phyloP scores from a whole-genome alignment of 176 grass and related monocot species.

The Aegilops longissima region DNA sequence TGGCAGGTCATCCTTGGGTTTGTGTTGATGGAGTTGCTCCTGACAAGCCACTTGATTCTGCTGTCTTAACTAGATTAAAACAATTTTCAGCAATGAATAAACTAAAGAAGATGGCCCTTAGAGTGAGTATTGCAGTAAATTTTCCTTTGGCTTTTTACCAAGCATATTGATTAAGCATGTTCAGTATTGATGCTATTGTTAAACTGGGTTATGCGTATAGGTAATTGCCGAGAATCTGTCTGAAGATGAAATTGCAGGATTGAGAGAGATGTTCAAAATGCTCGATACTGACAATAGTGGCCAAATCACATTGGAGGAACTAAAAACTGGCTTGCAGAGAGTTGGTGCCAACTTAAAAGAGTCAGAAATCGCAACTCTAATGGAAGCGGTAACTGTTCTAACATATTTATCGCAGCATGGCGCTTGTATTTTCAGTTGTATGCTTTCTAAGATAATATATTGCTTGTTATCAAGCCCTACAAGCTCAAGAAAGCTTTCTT shows the following conservation, averaged over 20 bases:
- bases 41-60: conserved; percentile 79
- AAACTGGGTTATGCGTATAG: conserved; percentile 35
- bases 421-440: not conserved
- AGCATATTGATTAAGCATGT: not conserved
- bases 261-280: conserved; percentile 98
- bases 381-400: conserved; percentile 82
- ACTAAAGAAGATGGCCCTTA: conserved; percentile 81
- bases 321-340: conserved; percentile 73
- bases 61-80: conserved; percentile 73
- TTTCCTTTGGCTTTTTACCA: not conserved
- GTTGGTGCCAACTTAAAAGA: conserved; percentile 91
- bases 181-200: conserved; percentile 34
- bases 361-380: conserved; percentile 77
- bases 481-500: conserved; percentile 23
- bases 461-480: conserved; percentile 7
- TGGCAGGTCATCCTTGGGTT: conserved; percentile 78
- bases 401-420: conserved; percentile 15
- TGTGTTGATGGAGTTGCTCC: conserved; percentile 67
- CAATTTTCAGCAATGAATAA: conserved; percentile 88
- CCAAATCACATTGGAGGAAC: conserved; percentile 89
- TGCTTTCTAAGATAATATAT: conserved; percentile 11
- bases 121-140: conserved; percentile 34
- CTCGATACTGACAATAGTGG: conserved; percentile 94
- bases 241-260: conserved; percentile 94
- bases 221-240: conserved; percentile 94